phyloP scores from a whole-genome alignment of 371 early-diverging fungal species.

The Capniomyces stellatus region DNA sequence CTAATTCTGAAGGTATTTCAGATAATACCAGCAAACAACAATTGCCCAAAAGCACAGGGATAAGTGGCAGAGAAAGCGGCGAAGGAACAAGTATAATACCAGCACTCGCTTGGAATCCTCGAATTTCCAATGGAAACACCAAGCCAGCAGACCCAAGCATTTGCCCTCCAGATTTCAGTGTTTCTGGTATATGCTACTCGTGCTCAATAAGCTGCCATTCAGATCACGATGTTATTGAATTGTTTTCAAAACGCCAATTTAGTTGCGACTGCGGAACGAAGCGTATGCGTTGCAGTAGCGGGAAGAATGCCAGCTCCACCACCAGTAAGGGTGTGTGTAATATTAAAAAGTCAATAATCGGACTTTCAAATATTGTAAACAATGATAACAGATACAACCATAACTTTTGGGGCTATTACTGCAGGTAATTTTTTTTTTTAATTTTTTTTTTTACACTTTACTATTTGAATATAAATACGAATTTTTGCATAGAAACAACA shows the following conservation, averaged over 20 bases:
- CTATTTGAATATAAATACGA: no score
- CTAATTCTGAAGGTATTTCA: not conserved
- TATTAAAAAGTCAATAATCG: slow-evolving; percentile 17
- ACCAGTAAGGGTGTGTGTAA: no score
- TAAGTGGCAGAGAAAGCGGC: not conserved
- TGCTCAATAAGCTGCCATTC: slow-evolving; percentile 67
- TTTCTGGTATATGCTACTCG: slow-evolving; percentile 59
- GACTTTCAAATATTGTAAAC: slow-evolving; percentile 27
- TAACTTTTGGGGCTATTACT: slow-evolving; percentile 62
- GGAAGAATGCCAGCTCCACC: not conserved
- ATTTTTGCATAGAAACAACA: no score
- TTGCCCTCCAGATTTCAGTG: slow-evolving; percentile 1
- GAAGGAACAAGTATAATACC: slow-evolving; percentile 8
- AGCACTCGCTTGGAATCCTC: not conserved
- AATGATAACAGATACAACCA: slow-evolving; percentile 53
- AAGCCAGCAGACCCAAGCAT: not conserved
- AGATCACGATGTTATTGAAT: slow-evolving; percentile 57
- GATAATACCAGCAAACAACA: no score
- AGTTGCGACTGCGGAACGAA: slow-evolving; percentile 70
- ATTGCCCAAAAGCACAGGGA: not conserved
- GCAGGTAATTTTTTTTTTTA: no score
- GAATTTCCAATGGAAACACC: not conserved
- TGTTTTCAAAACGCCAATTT: slow-evolving; percentile 65
- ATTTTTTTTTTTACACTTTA: no score
- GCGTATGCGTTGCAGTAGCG: slow-evolving; percentile 6